phyloP scores from a whole-genome alignment of 1,284 basidiomycete genomes.

The Sphagnurus paluster region DNA sequence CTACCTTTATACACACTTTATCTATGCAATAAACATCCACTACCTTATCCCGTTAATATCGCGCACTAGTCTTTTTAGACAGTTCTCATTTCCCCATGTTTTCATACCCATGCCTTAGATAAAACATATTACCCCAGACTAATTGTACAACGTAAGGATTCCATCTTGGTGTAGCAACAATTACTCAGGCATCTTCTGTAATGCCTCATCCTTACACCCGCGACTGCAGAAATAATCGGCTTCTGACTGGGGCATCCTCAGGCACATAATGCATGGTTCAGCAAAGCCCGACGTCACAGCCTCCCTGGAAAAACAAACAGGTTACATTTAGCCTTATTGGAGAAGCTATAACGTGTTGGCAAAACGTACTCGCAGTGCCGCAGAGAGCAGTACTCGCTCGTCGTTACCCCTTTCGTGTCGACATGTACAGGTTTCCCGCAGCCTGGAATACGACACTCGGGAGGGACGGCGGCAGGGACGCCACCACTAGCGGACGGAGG shows the following conservation, averaged over 20 bases:
- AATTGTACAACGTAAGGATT: too few species aligned
- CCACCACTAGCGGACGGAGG: neutral
- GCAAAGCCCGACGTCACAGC: conserved; percentile 47
- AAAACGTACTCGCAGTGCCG: conserved; percentile 49
- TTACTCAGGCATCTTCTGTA: neutral
- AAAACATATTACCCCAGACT: too few species aligned
- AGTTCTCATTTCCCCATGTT: too few species aligned
- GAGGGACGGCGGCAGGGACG: conserved; percentile 7
- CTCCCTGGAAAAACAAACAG: conserved; percentile 35
- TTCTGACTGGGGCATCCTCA: conserved; percentile 48
- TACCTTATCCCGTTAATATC: neutral
- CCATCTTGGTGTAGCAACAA: too few species aligned
- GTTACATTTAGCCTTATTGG: conserved; percentile 1
- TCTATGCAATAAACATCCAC: neutral
- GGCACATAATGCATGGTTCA: conserved; percentile 52
- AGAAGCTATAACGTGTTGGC: conserved; percentile 3
- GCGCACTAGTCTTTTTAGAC: too few species aligned
- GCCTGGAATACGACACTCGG: conserved; percentile 48
- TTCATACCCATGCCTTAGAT: too few species aligned
- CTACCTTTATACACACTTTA: neutral
- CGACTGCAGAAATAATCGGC: conserved; percentile 52
- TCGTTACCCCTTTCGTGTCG: conserved; percentile 41
- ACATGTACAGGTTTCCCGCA: conserved; percentile 50
- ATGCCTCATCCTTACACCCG: conserved; percentile 48
- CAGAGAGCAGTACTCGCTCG: conserved; percentile 51